Conservation (phyloP, 768 basidiomycete genomes). For the Leucosporidium yakuticum region DNA sequence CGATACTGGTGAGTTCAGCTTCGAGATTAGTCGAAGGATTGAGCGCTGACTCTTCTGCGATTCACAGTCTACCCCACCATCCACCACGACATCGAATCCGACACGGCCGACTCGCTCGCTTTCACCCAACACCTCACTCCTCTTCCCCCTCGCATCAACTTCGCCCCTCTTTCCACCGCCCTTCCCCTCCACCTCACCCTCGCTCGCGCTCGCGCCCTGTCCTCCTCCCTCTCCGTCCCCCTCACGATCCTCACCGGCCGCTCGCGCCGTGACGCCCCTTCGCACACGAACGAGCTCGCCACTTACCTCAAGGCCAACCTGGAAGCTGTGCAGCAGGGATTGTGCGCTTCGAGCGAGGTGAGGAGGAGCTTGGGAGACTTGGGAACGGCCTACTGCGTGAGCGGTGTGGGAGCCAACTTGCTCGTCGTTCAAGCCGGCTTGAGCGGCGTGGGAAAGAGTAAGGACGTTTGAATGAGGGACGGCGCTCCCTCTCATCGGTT, state of each 20-base stretch:
- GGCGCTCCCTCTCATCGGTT: too few species aligned
- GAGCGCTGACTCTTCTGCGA: too few species aligned
- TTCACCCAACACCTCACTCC: not conserved
- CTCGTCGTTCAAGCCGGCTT: conserved; percentile 18
- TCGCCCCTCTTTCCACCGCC: not conserved
- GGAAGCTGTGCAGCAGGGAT: not conserved
- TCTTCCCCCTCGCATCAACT: conserved; percentile 1
- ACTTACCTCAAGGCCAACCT: conserved; percentile 13
- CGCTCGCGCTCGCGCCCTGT: not conserved
- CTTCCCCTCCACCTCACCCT: conserved; percentile 14
- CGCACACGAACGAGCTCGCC: conserved; percentile 18
- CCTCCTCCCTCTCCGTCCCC: conserved; percentile 1
- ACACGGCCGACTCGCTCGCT: conserved; percentile 27
- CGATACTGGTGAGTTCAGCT: not conserved
- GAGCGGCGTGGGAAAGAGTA: not conserved
- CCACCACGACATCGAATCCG: conserved; percentile 10
- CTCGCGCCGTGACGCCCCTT: conserved; percentile 21
- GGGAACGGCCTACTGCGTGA: conserved; percentile 15
- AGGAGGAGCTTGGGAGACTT: conserved; percentile 23
- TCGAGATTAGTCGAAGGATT: too few species aligned
- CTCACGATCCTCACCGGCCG: conserved; percentile 26
- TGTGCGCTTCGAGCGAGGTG: conserved; percentile 22
- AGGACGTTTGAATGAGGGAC: not conserved
- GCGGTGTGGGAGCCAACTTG: conserved; percentile 7
- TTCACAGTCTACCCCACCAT: conserved; percentile 25